phyloP scores from a whole-genome alignment of 257 asterid genomes.

The Solanum pinnatisectum region DNA sequence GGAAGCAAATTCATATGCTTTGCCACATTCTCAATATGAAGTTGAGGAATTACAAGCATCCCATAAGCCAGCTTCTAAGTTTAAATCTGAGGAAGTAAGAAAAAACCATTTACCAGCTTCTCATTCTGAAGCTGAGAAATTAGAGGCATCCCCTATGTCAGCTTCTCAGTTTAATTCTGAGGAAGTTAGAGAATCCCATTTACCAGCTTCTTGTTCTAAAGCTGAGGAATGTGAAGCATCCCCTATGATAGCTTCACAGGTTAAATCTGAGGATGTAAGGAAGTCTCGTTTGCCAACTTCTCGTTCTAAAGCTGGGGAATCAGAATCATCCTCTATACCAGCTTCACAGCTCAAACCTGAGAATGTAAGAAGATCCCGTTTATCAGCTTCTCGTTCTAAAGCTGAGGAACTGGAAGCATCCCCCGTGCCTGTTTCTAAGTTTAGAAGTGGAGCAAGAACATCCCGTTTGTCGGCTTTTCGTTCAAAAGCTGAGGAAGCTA shows the following conservation, averaged over 20 bases:
- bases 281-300: neutral
- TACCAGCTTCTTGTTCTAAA: neutral
- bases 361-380: neutral
- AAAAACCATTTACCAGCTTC: neutral
- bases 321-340: neutral
- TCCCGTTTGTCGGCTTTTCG: neutral
- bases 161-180: neutral
- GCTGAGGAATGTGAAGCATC: neutral
- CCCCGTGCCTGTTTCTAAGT: constrained; percentile 1
- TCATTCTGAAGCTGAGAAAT: neutral
- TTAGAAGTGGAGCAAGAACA: neutral
- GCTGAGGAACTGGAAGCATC: neutral
- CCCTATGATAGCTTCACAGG: neutral
- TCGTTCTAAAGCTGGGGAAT: neutral
- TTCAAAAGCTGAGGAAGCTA: constrained; percentile 2
- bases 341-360: neutral
- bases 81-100: neutral
- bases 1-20: neutral
- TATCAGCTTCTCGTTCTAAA: neutral
- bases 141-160: neutral
- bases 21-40: neutral
- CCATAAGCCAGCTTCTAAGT: neutral
- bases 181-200: neutral
- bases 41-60: neutral
- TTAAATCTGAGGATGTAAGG: neutral